Evolutionary conservation across 2,329 filamentous ascomycete species (phyloP), one percentile per base, ranked within the genome.

Genomic region (Penicillium polonicum): DNA sequence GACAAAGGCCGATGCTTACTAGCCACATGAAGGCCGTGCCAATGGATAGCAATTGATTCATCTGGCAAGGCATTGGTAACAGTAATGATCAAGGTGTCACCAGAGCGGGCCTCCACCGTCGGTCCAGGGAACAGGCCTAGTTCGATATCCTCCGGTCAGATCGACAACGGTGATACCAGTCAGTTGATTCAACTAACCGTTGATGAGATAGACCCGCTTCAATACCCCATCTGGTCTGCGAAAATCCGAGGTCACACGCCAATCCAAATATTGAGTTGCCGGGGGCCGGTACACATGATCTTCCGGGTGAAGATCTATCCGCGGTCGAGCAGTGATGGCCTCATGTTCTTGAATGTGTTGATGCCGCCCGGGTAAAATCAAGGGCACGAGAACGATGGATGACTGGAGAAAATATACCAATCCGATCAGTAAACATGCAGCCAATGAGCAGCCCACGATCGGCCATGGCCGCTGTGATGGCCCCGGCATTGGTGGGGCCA

Each of bases 201-300:
- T 84, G 57, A 85, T 76, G 3, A 81, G 69, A 64, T 80, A 81
- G 4, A 83, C 73, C 0, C 65, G 61, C 61, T 82, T 82, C n/a
- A 70, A 59, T 1, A 84, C 82, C 0, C 82, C 82, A 64, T 84
- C 81, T 6, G 80, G 79, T 3, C 73, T 71, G n/a, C 72, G 67
- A 29, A 65, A 36, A 1, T 62, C 74, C 19, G 72, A 69, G 2
- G 74, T 79, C 17, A 82, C 70, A 15, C 68, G 74, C 78, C 78
- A 82, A 52, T 72, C 58, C 29, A 74, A 65, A 35, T 66, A 65
- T n/a, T 72, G 68, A 7, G 71, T 76, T 4, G 38, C 63, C 0
- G 76, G 57, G 2, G 61, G 49, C 15, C 80, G 74, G 42, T 68
- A 67, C 5, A 74, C 59, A 65, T 82, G 78, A 19, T 77, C 65